Conservation (phyloP, 75 land plant genomes). For the Pinus tabuliformis region DNA sequence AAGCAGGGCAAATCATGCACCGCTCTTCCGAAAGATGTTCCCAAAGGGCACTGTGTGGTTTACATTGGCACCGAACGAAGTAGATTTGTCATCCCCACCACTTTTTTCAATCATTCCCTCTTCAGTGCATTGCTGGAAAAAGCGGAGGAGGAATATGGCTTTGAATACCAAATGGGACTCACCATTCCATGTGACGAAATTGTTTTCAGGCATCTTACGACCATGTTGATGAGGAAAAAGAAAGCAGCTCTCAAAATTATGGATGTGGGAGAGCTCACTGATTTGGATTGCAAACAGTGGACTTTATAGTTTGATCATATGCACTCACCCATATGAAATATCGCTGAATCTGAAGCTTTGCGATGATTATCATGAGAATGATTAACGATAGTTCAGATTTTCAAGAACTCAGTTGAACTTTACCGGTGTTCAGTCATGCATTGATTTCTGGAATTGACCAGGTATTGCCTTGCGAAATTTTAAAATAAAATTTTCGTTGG, state of each 20-base stretch:
- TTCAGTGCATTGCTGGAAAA: constrained; percentile 29
- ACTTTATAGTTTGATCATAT: too few species aligned
- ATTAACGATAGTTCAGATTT: too few species aligned
- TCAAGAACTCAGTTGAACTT: too few species aligned
- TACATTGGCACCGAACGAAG: constrained; percentile 31
- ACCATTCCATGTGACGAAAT: constrained; percentile 61
- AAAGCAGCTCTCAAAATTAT: not conserved
- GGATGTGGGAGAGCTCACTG: not conserved
- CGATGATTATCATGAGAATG: too few species aligned
- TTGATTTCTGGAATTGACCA: too few species aligned
- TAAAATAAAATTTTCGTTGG: too few species aligned
- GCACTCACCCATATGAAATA: too few species aligned
- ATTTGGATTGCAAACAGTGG: not conserved
- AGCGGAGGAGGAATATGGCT: constrained; percentile 29
- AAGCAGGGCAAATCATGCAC: too few species aligned
- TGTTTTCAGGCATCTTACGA: not conserved
- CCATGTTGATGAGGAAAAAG: not conserved
- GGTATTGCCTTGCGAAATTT: too few species aligned
- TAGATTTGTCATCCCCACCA: constrained; percentile 53
- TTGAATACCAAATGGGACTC: constrained; percentile 35
- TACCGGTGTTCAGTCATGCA: too few species aligned
- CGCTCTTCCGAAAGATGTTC: too few species aligned
- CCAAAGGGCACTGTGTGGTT: constrained; percentile 23
- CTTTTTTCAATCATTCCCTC: constrained; percentile 35
- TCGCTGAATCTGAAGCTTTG: too few species aligned